A percentile compares a stretch with the other conserved stretches of the same genome.
These are phyloP conservation scores for Cladophialophora yegresii DNA, from an alignment of 2,329 filamentous ascomycete genomes.

Conservation along the genomic window DNA sequence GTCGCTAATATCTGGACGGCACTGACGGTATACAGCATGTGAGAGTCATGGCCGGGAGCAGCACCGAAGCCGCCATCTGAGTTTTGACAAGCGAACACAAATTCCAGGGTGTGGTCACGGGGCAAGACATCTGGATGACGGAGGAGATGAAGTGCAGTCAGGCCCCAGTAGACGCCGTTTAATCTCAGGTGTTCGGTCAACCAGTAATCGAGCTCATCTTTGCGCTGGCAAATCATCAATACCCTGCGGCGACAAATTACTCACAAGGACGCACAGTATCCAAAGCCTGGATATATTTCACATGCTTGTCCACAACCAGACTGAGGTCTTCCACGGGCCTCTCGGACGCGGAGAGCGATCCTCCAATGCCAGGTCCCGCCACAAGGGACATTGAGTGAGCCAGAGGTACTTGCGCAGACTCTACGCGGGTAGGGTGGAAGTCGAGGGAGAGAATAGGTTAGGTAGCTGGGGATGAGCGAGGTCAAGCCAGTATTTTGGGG, in stretches of 20 bases:
- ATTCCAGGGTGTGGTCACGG: slow-evolving; percentile 77
- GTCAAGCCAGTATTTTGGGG: not conserved
- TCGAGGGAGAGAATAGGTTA: not conserved
- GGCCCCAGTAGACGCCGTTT: slow-evolving; percentile 94
- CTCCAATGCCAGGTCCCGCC: slow-evolving; percentile 60
- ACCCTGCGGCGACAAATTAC: slow-evolving; percentile 29
- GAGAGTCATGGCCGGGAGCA: slow-evolving; percentile 89
- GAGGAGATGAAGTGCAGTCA: slow-evolving; percentile 84
- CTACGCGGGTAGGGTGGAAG: not conserved
- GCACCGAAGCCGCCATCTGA: slow-evolving; percentile 89
- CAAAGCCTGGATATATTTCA: slow-evolving; percentile 88
- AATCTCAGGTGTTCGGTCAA: slow-evolving; percentile 94
- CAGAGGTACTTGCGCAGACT: not conserved
- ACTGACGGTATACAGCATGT: slow-evolving; percentile 95
- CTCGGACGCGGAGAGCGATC: slow-evolving; percentile 37
- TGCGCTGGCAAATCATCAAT: slow-evolving; percentile 61
- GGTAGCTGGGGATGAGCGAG: not conserved
- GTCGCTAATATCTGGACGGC: slow-evolving; percentile 90
- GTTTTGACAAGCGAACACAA: slow-evolving; percentile 92
- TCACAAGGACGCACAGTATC: slow-evolving; percentile 66
- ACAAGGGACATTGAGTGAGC: slow-evolving; percentile 58
- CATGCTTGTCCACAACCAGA: slow-evolving; percentile 67
- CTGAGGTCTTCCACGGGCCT: slow-evolving; percentile 49
- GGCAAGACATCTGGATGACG: slow-evolving; percentile 78
- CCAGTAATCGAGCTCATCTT: slow-evolving; percentile 97